Conservation (phyloP, 805 yeast genomes). For the Clavispora fructus region DNA sequence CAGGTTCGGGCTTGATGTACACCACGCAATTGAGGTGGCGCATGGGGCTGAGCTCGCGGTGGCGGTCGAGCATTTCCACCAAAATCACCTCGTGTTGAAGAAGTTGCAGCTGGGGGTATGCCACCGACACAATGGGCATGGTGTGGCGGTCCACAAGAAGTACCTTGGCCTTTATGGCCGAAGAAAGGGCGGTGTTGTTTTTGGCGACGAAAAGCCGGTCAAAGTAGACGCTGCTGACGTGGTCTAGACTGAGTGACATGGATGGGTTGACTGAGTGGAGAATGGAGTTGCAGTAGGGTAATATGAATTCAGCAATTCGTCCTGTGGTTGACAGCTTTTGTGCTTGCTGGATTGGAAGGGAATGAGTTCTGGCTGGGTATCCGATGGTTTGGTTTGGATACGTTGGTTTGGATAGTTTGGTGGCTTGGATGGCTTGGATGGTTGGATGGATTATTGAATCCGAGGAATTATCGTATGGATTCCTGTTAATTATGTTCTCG, state of each 20-base stretch:
- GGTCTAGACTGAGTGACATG: constrained; percentile 14
- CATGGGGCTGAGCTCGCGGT: constrained; percentile 61
- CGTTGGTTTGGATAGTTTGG: no score
- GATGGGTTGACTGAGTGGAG: background rate
- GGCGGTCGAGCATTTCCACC: constrained; percentile 52
- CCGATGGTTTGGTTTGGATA: no score
- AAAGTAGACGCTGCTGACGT: constrained; percentile 13
- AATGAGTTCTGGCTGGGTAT: no score
- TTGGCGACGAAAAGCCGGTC: constrained; percentile 16
- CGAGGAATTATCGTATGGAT: no score
- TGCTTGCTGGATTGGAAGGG: no score
- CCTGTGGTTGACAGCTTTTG: no score
- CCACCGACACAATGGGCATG: constrained; percentile 80
- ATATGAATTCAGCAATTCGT: no score
- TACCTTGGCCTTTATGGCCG: constrained; percentile 52
- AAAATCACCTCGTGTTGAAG: constrained; percentile 80
- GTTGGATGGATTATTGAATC: no score
- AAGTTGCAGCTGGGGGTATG: constrained; percentile 81
- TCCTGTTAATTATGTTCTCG: no score
- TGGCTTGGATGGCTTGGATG: no score
- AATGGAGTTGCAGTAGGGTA: no score
- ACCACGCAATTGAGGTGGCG: constrained; percentile 73
- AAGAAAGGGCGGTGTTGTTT: constrained; percentile 11
- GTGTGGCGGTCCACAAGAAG: constrained; percentile 76
- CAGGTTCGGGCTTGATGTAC: constrained; percentile 68